Conservation (phyloP, 345 rosid species). For the Streptanthus diversifolius region DNA sequence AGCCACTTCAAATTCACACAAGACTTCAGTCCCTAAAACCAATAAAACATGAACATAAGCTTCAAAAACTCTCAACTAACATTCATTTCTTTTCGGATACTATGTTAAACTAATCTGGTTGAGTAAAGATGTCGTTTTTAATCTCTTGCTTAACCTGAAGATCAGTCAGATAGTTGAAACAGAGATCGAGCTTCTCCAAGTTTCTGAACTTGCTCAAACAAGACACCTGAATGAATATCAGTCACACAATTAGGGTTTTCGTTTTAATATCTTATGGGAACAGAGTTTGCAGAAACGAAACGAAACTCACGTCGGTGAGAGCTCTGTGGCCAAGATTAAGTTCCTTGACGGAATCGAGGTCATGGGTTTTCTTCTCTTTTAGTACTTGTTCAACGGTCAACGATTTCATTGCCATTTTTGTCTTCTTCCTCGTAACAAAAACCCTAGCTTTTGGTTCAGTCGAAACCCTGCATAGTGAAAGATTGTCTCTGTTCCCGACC, state of each 20-base stretch:
- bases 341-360: conserved; percentile 49
- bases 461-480: background rate
- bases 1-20: conserved; percentile 84
- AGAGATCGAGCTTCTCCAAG: conserved; percentile 80
- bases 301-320: conserved; percentile 64
- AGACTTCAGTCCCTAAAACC: conserved; percentile 53
- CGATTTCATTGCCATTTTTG: conserved; percentile 41
- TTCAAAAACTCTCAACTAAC: background rate
- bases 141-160: conserved; percentile 46
- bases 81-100: background rate
- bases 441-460: conserved; percentile 25
- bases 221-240: conserved; percentile 44
- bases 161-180: conserved; percentile 67
- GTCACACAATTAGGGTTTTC: conserved; percentile 3
- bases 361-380: conserved; percentile 49
- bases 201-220: conserved; percentile 56
- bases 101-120: background rate
- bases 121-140: background rate
- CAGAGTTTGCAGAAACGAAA: conserved; percentile 4
- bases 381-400: conserved; percentile 57
- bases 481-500: conserved; percentile 14
- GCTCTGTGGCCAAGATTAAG: conserved; percentile 65
- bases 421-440: conserved; percentile 21
- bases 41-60: background rate
- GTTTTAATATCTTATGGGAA: background rate